Conservation (phyloP, 371 early-diverging fungal species). For the Mucor ambiguus region DNA sequence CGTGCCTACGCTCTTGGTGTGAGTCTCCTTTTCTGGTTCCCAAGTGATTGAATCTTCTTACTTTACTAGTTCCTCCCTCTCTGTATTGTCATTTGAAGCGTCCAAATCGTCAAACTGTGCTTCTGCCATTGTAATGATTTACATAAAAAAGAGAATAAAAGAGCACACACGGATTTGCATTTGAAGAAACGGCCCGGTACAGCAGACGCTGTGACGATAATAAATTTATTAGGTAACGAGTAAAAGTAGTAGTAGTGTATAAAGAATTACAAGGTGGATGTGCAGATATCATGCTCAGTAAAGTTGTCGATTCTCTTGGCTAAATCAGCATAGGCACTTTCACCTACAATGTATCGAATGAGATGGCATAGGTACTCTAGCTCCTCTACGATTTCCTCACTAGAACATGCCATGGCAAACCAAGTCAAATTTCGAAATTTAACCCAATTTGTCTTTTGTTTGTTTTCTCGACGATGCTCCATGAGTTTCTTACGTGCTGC, state of each 20-base stretch:
- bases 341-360: slow-evolving; percentile 47
- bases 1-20: slow-evolving; percentile 26
- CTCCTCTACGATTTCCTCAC: slow-evolving; percentile 64
- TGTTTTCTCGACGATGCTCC: slow-evolving; percentile 43
- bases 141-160: not conserved
- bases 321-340: slow-evolving; percentile 35
- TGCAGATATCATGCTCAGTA: not conserved
- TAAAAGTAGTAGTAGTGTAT: not conserved
- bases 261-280: not conserved
- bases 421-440: slow-evolving; percentile 48
- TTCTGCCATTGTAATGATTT: slow-evolving; percentile 13
- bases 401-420: slow-evolving; percentile 53
- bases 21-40: not conserved
- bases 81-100: slow-evolving; percentile 21
- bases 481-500: slow-evolving; percentile 54
- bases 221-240: not conserved
- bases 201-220: not conserved
- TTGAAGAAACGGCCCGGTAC: slow-evolving; percentile 3
- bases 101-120: slow-evolving; percentile 17
- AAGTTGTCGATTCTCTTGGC: slow-evolving; percentile 36
- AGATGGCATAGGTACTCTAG: slow-evolving; percentile 47
- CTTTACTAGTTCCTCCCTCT: slow-evolving; percentile 41
- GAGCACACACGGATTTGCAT: not conserved
- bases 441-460: slow-evolving; percentile 29
- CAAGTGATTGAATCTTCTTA: slow-evolving; percentile 8